Evolutionary conservation across 169 alveolate species (phyloP), one percentile per base, ranked within the genome.

Genomic region (Plasmodium blacklocki): DNA sequence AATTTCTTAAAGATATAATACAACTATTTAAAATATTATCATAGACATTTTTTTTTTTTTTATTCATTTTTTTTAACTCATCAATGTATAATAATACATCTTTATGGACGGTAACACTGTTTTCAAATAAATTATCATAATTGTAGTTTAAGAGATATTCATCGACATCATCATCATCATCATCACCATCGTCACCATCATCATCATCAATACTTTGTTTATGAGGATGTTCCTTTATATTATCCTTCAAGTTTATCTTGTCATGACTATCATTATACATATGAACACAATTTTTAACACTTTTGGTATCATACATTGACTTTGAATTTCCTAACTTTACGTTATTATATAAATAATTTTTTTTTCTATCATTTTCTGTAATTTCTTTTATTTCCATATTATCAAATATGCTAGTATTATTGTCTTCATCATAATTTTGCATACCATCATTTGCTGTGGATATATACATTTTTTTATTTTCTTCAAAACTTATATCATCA

Each of bases 11-110:
- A 29, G 92, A 43, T 64, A 63, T 56, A 23, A 86, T 73, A 86
- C 92, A 86, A 43, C 76, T 86, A 47, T 72, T 50, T 86, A 86
- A 62, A 71, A 86, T 86, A 15, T 86, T 87, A 18, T 86, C 88
- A 52, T 66, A 86, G 4, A 86, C 59, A 12, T 86, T 86, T 72
- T 59, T 60, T 71, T 86, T 86, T 71, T 86, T 86, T 72, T 26
- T 70, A 26, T 86, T 49, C 47, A 8, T 62, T 32, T 62, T 59
- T 64, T 86, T 72, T 66, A 86, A 39, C 0, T 86, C 76, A 0
- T 60, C 78, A 43, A 86, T 72, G 52, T 86, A 86, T 56, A 60
- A 14, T 43, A 43, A 59, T 11, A 86, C 92, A 56, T 73, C 63
- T 43, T 45, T 70, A 43, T 54, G 70, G 23, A 86, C 75, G 21